Percentiles rank a stretch among this genome's conserved stretches.
phyloP scores from a whole-genome alignment of 2,329 filamentous ascomycete genomes.

The Neocucurbitaria cava region DNA sequence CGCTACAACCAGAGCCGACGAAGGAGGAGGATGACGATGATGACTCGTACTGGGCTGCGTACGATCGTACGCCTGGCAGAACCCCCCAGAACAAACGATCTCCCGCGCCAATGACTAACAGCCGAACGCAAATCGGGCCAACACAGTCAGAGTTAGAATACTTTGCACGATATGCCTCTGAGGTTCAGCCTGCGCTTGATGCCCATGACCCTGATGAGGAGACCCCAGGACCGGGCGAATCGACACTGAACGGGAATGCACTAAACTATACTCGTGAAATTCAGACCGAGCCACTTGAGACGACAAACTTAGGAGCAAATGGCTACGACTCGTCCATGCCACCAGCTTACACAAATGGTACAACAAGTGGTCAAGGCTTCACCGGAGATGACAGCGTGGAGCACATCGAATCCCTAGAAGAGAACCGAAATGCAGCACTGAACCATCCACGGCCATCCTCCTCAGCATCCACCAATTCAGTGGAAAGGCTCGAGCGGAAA shows the following conservation, averaged over 20 bases:
- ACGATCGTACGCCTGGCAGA: conserved; percentile 68
- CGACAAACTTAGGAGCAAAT: conserved; percentile 41
- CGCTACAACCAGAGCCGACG: conserved; percentile 20
- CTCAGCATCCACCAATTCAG: conserved; percentile 55
- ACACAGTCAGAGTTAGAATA: conserved; percentile 70
- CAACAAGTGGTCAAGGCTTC: conserved; percentile 5
- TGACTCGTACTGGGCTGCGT: conserved; percentile 82
- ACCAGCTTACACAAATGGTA: conserved; percentile 17
- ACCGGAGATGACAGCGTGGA: conserved; percentile 25
- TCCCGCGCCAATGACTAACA: conserved; percentile 61
- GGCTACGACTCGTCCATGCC: conserved; percentile 45
- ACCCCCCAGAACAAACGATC: conserved; percentile 61
- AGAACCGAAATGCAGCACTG: conserved; percentile 29
- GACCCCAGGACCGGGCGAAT: conserved; percentile 53
- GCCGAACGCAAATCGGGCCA: conserved; percentile 44
- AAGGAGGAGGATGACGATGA: conserved; percentile 65
- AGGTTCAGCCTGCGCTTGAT: conserved; percentile 82
- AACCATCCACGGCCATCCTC: conserved; percentile 47
- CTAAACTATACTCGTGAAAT: conserved; percentile 51
- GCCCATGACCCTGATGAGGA: conserved; percentile 81
- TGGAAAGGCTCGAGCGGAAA: conserved; percentile 65
- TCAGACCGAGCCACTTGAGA: conserved; percentile 54
- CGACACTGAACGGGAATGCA: conserved; percentile 62
- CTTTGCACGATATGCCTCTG: conserved; percentile 75
- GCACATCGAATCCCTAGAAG: conserved; percentile 30